phyloP scores from a whole-genome alignment of 2,329 filamentous ascomycete species.

The Exophiala mesophila region DNA sequence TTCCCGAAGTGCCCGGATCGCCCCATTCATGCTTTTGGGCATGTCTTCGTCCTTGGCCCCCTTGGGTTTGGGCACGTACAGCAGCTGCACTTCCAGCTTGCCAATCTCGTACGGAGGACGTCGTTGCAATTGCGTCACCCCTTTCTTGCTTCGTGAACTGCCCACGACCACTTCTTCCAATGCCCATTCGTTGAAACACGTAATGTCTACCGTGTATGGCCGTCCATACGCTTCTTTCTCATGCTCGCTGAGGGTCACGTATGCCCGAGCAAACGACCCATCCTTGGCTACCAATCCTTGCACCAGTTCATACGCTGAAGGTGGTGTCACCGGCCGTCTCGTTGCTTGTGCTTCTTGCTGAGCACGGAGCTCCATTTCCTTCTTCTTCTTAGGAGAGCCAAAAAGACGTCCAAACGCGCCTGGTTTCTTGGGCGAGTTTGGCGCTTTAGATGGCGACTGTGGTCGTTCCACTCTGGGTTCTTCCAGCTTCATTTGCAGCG shows the following conservation, averaged over 20 bases:
- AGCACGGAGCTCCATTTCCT: conserved; percentile 81
- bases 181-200: conserved; percentile 98
- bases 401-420: conserved; percentile 90
- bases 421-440: conserved; percentile 63
- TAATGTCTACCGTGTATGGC: conserved; percentile 79
- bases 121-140: conserved; percentile 65
- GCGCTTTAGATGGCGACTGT: conserved; percentile 34
- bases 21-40: conserved; percentile 99
- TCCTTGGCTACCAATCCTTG: conserved; percentile 73
- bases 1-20: conserved; percentile 86
- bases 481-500: conserved; percentile 89
- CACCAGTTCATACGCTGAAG: conserved; percentile 40
- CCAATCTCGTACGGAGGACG: conserved; percentile 94
- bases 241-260: conserved; percentile 89
- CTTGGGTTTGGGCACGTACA: conserved; percentile 92
- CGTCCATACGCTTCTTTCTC: conserved; percentile 84
- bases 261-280: conserved; percentile 89
- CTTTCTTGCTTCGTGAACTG: conserved; percentile 92
- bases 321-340: conserved; percentile 24
- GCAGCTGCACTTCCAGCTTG: conserved; percentile 85
- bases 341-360: conserved; percentile 76
- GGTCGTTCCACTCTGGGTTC: conserved; percentile 60
- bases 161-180: conserved; percentile 74
- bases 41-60: conserved; percentile 86
- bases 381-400: conserved; percentile 92